These are phyloP conservation scores for Magnolia sinica DNA, from an alignment of 164 flowering plant genomes.

Conservation along the genomic window DNA sequence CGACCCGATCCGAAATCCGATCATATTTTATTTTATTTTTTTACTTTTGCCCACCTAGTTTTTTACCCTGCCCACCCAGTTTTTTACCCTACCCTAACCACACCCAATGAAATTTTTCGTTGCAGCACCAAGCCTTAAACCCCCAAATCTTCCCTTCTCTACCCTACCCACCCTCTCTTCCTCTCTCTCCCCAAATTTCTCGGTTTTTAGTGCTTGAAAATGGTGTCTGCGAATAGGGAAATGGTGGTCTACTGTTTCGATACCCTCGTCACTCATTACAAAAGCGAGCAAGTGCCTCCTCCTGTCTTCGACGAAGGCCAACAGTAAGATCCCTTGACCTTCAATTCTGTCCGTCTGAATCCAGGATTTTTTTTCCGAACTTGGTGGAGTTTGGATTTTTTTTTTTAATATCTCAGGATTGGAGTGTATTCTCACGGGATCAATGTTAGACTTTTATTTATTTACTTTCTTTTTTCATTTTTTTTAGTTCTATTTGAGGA, in stretches of 20 bases:
- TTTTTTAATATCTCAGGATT: not conserved
- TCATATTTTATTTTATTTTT: no score
- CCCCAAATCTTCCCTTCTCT: no score
- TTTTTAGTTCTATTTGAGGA: not conserved
- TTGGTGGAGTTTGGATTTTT: not conserved
- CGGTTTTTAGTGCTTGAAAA: slow-evolving; percentile 20
- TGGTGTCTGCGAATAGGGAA: slow-evolving; percentile 94
- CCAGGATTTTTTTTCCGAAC: not conserved
- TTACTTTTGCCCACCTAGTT: no score
- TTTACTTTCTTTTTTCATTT: not conserved
- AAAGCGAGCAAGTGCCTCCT: slow-evolving; percentile 62
- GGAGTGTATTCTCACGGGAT: not conserved
- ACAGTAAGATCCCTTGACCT: slow-evolving; percentile 41
- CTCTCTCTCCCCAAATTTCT: not conserved
- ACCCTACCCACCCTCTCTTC: not conserved
- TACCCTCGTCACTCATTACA: slow-evolving; percentile 88
- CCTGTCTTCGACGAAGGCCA: slow-evolving; percentile 85
- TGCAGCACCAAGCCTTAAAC: no score
- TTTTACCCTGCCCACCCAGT: no score
- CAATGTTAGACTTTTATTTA: not conserved
- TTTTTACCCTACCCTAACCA: no score
- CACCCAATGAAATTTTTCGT: no score
- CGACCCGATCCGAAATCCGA: no score
- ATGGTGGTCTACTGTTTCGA: slow-evolving; percentile 94
- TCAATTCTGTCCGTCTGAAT: not conserved